phyloP scores from a whole-genome alignment of 2,329 filamentous ascomycete species.

The Colletotrichum horii region DNA sequence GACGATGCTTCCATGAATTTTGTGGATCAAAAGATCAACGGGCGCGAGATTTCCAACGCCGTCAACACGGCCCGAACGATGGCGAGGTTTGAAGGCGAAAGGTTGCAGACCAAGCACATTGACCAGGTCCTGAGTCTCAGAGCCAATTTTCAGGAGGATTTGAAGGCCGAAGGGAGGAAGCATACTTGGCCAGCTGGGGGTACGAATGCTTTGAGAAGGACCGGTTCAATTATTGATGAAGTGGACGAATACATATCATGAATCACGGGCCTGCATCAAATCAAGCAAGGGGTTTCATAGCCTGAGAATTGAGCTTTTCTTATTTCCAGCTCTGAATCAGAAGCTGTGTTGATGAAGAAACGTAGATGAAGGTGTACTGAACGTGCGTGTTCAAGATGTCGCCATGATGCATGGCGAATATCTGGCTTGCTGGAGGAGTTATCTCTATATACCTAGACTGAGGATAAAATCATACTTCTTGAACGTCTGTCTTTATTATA shows the following conservation, averaged over 20 bases:
- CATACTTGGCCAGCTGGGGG: background rate
- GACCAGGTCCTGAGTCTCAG: background rate
- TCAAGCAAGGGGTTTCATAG: no score
- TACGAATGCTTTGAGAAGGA: background rate
- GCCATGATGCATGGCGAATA: no score
- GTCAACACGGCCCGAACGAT: background rate
- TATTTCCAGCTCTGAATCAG: no score
- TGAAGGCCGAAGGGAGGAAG: background rate
- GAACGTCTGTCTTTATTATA: no score
- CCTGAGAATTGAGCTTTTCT: no score
- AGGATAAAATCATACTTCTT: no score
- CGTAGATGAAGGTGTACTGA: no score
- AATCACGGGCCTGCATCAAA: background rate
- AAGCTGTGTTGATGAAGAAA: no score
- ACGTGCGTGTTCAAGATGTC: no score
- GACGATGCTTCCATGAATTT: background rate
- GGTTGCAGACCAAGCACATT: background rate
- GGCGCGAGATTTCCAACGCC: background rate
- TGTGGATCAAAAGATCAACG: background rate
- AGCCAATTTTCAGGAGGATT: background rate
- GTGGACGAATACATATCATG: background rate
- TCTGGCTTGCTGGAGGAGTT: no score
- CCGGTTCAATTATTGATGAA: background rate
- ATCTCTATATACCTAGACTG: no score
- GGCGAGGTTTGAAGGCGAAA: background rate